These are phyloP conservation scores for Metschnikowia lochheadii DNA, from an alignment of 805 yeast genomes.

Conservation along the genomic window DNA sequence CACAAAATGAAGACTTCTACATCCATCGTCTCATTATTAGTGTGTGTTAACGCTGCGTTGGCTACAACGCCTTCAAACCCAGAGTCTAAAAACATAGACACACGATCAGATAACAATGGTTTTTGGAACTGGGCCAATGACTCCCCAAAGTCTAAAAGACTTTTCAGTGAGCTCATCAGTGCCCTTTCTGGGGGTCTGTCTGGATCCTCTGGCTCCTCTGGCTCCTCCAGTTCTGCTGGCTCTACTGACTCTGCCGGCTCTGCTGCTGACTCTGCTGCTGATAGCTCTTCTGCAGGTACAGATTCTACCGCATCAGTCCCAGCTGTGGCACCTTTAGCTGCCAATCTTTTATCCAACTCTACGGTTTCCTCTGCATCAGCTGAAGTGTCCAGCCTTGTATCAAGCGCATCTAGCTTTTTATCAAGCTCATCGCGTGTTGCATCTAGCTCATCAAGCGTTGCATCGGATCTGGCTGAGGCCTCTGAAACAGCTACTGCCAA, in stretches of 20 bases:
- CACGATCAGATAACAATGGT: not conserved
- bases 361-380: conserved; percentile 1
- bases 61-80: not conserved
- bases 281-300: not conserved
- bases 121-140: not conserved
- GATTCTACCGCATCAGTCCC: not conserved
- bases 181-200: conserved; percentile 1
- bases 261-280: not conserved
- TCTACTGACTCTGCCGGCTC: not conserved
- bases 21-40: conserved; percentile 4
- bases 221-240: not conserved
- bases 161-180: conserved; percentile 3
- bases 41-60: conserved; percentile 4
- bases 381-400: too few relatives aligned
- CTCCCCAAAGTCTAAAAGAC: not conserved
- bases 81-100: not conserved
- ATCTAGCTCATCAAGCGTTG: not conserved
- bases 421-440: too few relatives aligned
- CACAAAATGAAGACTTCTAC: conserved; percentile 6
- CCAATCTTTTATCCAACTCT: not conserved
- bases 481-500: conserved; percentile 26
- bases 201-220: not conserved
- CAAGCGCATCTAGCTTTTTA: too few relatives aligned
- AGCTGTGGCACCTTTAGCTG: not conserved
- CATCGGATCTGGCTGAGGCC: not conserved